These are phyloP conservation scores for Sclerotinia borealis DNA, from an alignment of 2,329 filamentous ascomycete genomes.

Conservation along the genomic window DNA sequence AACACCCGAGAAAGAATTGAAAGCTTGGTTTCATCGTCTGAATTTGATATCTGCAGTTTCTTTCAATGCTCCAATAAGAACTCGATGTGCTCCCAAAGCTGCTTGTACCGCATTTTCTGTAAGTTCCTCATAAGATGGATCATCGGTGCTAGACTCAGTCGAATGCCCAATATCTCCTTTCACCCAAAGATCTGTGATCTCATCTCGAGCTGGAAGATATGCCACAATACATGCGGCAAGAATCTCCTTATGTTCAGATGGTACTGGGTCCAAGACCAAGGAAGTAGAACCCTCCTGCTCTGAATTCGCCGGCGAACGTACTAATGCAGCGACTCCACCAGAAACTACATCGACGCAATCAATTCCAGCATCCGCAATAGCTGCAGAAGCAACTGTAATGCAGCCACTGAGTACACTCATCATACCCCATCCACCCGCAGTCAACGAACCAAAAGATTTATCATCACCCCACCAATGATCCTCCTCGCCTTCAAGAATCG, in stretches of 20 bases:
- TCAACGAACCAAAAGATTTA: slow-evolving; percentile 42
- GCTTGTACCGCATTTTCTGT: slow-evolving; percentile 59
- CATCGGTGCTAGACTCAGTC: slow-evolving; percentile 35
- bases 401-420: slow-evolving; percentile 91
- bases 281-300: slow-evolving; percentile 33
- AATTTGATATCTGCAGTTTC: slow-evolving; percentile 44
- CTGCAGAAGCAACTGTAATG: slow-evolving; percentile 88
- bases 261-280: slow-evolving; percentile 73
- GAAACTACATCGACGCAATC: slow-evolving; percentile 89
- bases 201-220: slow-evolving; percentile 79
- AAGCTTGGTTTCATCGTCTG: slow-evolving; percentile 17
- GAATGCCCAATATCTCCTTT: slow-evolving; percentile 58
- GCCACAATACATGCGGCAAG: slow-evolving; percentile 83
- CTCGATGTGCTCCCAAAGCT: slow-evolving; percentile 50
- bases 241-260: slow-evolving; percentile 71
- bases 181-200: slow-evolving; percentile 92
- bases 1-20: not conserved
- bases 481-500: slow-evolving; percentile 88
- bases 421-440: slow-evolving; percentile 70
- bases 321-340: slow-evolving; percentile 81
- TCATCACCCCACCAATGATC: slow-evolving; percentile 60
- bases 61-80: slow-evolving; percentile 54
- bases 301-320: slow-evolving; percentile 40
- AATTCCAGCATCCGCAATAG: slow-evolving; percentile 89
- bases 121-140: slow-evolving; percentile 43